Evolutionary conservation across 129 eudicot genomes (phyloP).

Genomic region (Oenanthe sinensis): DNA sequence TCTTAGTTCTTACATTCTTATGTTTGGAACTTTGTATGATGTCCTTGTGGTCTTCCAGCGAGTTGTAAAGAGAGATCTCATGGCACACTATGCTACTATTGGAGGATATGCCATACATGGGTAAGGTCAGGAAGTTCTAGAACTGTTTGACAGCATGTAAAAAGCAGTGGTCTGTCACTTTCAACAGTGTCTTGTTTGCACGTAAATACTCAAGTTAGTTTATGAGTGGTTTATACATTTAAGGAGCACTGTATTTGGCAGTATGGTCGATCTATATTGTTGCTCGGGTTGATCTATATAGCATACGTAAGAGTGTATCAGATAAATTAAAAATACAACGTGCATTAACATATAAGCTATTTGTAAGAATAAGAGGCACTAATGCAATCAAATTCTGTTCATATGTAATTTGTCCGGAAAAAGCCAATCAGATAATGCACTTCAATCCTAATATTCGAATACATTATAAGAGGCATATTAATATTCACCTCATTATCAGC

Average conservation of each 20-base stretch:
- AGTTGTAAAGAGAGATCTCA: constrained; percentile 7
- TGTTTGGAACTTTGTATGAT: constrained; percentile 20
- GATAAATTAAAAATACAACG: not conserved
- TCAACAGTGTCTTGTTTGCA: constrained; percentile 11
- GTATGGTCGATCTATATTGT: constrained; percentile 16
- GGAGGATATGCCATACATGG: constrained; percentile 21
- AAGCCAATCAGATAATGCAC: not conserved
- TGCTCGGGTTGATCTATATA: constrained; percentile 7
- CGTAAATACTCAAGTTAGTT: constrained; percentile 2
- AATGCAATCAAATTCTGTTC: not conserved
- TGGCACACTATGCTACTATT: constrained; percentile 27
- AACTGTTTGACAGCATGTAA: constrained; percentile 15
- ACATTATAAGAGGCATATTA: no score
- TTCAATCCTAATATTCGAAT: not conserved
- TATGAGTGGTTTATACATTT: not conserved
- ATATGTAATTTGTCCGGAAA: not conserved
- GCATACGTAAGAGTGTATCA: not conserved
- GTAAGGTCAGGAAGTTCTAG: constrained; percentile 20
- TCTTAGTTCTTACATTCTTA: constrained; percentile 15
- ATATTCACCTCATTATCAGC: constrained; percentile 76
- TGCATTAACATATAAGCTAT: not conserved
- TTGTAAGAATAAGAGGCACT: not conserved
- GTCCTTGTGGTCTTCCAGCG: constrained; percentile 16
- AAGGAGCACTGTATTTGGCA: not conserved
- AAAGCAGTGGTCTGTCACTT: constrained; percentile 20